Percentiles rank a stretch among this genome's conserved stretches.
phyloP scores from a whole-genome alignment of 2,329 filamentous ascomycete species.

The Juglanconis juglandina region DNA sequence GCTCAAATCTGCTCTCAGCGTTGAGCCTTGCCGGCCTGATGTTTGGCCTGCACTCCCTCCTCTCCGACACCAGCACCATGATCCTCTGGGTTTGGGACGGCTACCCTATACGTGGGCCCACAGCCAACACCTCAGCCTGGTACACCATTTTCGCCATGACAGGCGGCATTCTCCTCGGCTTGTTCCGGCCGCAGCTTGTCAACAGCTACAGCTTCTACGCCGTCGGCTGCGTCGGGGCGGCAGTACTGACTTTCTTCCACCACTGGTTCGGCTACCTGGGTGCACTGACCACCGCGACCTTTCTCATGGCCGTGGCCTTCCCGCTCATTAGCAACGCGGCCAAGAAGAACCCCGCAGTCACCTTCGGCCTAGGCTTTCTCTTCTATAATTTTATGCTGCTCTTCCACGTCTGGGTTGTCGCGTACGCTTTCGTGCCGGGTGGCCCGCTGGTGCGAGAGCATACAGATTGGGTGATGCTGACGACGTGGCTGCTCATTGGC shows the following conservation, averaged over 20 bases:
- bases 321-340: conserved; percentile 73
- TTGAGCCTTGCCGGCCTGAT: conserved; percentile 79
- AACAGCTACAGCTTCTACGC: conserved; percentile 78
- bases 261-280: conserved; percentile 92
- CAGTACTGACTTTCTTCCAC: conserved; percentile 69
- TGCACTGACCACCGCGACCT: conserved; percentile 69
- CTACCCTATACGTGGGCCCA: conserved; percentile 83
- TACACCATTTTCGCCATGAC: conserved; percentile 87
- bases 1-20: conserved; percentile 68
- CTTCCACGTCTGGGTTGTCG: conserved; percentile 98
- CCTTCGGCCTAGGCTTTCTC: conserved; percentile 85
- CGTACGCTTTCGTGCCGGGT: conserved; percentile 95
- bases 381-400: conserved; percentile 91
- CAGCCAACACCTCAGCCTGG: conserved; percentile 85
- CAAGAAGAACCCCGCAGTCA: conserved; percentile 70
- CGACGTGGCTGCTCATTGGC: conserved; percentile 80
- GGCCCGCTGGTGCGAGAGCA: conserved; percentile 88
- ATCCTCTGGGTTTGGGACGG: conserved; percentile 98
- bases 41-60: conserved; percentile 85
- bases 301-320: conserved; percentile 76
- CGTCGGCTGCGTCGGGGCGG: conserved; percentile 73
- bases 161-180: conserved; percentile 70
- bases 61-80: conserved; percentile 98
- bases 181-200: conserved; percentile 67
- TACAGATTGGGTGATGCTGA: conserved; percentile 92